phyloP scores from a whole-genome alignment of 1,139 yeast species.

The Scheffersomyces cryptocercus region DNA sequence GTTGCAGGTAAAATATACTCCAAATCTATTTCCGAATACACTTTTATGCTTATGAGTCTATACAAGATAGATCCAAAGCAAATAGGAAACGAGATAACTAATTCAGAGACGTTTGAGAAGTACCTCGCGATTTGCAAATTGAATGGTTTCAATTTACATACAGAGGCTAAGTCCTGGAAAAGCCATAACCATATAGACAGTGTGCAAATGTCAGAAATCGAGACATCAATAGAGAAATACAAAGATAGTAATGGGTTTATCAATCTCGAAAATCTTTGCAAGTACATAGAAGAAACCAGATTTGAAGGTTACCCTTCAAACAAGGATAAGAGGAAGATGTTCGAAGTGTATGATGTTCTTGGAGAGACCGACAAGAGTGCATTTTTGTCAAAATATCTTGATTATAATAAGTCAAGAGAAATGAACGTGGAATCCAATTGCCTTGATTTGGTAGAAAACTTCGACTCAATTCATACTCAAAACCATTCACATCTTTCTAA shows the following conservation, averaged over 20 bases:
- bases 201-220: no score
- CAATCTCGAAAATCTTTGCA: constrained; percentile 20
- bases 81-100: background rate
- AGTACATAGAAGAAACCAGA: constrained; percentile 18
- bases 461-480: constrained; percentile 5
- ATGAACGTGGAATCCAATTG: constrained; percentile 24
- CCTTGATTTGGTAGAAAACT: constrained; percentile 16
- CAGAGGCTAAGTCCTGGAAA: no score
- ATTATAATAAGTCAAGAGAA: constrained; percentile 27
- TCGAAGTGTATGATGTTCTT: constrained; percentile 19
- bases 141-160: no score
- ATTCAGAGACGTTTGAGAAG: background rate
- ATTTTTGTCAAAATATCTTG: constrained; percentile 27
- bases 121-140: background rate
- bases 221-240: constrained; percentile 13
- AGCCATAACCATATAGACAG: no score
- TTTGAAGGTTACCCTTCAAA: constrained; percentile 11
- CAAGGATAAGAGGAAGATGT: constrained; percentile 11
- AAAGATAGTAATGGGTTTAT: constrained; percentile 20
- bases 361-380: constrained; percentile 4
- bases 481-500: constrained; percentile 2
- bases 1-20: background rate
- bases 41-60: background rate
- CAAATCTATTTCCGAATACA: background rate
- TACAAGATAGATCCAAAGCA: background rate